Evolutionary conservation across 1,284 basidiomycete species (phyloP).

Genomic region (Sporisorium sorghi): DNA sequence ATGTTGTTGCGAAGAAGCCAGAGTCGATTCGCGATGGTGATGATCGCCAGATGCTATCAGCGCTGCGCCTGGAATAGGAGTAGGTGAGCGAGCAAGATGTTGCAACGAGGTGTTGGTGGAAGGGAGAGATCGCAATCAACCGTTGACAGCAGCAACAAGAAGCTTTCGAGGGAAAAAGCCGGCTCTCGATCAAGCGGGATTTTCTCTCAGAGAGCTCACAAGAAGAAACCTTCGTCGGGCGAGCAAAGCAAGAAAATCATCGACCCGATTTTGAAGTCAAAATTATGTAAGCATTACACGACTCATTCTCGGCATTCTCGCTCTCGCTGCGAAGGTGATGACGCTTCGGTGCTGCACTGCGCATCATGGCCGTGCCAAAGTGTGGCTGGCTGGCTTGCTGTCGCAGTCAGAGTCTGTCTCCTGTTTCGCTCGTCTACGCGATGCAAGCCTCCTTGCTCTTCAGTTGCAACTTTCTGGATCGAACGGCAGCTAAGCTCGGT

Average conservation of each 20-base stretch:
- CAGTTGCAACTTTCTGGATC: not conserved
- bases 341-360: conserved; percentile 23
- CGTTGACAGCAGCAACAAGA: not conserved
- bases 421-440: not conserved
- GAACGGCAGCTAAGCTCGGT: not conserved
- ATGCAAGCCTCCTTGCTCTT: not conserved
- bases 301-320: not conserved
- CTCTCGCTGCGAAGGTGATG: not conserved
- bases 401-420: not conserved
- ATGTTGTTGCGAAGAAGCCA: conserved; percentile 13
- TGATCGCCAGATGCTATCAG: not conserved
- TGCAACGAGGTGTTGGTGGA: not conserved
- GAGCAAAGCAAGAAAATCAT: not conserved
- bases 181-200: not conserved
- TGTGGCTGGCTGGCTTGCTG: not conserved
- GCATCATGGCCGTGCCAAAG: not conserved
- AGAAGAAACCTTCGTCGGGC: not conserved
- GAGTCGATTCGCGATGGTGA: not conserved
- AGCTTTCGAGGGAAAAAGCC: not conserved
- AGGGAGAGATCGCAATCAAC: not conserved
- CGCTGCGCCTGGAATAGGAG: not conserved
- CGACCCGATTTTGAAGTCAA: not conserved
- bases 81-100: not conserved
- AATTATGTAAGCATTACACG: conserved; percentile 8
- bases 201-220: not conserved